Percentiles rank a stretch among this genome's conserved stretches.
Conservation (phyloP, 257 asterid species). For the Agastache rugosa region DNA sequence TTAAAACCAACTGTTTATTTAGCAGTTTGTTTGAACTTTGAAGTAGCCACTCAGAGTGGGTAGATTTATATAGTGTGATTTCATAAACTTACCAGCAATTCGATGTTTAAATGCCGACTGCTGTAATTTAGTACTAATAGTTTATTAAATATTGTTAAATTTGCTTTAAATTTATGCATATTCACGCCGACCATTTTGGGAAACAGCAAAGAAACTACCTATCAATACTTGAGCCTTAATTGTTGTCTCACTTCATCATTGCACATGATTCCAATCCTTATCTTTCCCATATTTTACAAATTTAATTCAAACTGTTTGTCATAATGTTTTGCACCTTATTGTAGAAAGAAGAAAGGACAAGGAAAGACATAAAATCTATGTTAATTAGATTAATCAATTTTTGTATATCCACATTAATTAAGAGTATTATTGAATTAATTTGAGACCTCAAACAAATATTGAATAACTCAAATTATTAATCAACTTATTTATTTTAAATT, state of each 20-base stretch:
- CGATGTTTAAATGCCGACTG: background rate
- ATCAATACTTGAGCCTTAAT: constrained; percentile 30
- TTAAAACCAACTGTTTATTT: background rate
- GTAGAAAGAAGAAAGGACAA: constrained; percentile 35
- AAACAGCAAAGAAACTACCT: constrained; percentile 35
- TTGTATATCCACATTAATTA: background rate
- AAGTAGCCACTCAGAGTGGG: background rate
- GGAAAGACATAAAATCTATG: background rate
- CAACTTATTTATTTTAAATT: too few relatives aligned
- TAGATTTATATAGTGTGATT: background rate
- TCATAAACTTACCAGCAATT: background rate
- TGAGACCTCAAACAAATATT: background rate
- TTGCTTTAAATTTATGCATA: constrained; percentile 11
- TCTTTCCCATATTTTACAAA: background rate
- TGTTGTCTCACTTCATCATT: constrained; percentile 27
- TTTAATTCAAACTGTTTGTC: background rate
- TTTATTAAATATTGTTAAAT: background rate
- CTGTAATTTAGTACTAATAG: background rate
- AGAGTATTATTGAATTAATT: background rate
- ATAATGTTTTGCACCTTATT: background rate
- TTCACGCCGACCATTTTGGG: constrained; percentile 35
- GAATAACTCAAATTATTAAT: too few relatives aligned
- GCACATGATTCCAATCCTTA: constrained; percentile 38
- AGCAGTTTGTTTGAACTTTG: background rate
- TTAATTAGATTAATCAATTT: background rate